phyloP scores from a whole-genome alignment of 1,284 basidiomycete genomes.

The Tilletia setariae region DNA sequence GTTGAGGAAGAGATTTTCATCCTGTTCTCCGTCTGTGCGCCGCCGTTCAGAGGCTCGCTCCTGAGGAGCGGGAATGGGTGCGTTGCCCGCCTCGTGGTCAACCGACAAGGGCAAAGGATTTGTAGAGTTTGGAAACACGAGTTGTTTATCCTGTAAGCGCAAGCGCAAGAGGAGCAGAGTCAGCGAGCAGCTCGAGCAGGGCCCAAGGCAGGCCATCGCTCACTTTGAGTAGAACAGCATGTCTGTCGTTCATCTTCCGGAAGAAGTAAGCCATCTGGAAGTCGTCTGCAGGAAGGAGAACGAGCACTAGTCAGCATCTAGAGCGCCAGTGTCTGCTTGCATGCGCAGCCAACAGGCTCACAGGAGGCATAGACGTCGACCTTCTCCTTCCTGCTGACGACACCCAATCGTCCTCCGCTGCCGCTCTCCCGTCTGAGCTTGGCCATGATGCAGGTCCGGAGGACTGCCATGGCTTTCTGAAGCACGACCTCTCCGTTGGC shows the following conservation, averaged over 20 bases:
- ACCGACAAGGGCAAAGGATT: neutral
- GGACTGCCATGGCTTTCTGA: slow-evolving; percentile 23
- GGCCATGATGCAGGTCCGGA: slow-evolving; percentile 40
- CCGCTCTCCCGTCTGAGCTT: slow-evolving; percentile 50
- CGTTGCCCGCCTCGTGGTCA: slow-evolving; percentile 4
- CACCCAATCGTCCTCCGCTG: slow-evolving; percentile 22
- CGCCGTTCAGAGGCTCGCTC: neutral
- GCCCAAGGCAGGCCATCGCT: neutral
- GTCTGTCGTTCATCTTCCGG: slow-evolving; percentile 47
- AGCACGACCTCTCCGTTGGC: slow-evolving; percentile 7
- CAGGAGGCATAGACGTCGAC: slow-evolving; percentile 50
- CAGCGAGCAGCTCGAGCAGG: neutral
- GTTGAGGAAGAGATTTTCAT: neutral
- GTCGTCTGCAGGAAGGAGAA: slow-evolving; percentile 25
- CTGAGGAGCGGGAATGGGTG: neutral
- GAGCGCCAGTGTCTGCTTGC: neutral
- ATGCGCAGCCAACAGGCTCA: slow-evolving; percentile 29
- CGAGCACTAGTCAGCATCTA: neutral
- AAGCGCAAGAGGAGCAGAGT: neutral
- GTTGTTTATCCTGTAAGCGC: neutral
- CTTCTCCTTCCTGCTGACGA: slow-evolving; percentile 43
- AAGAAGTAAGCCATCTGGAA: slow-evolving; percentile 56
- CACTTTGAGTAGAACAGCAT: slow-evolving; percentile 55
- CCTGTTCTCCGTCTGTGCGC: neutral
- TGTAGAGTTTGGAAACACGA: neutral